Evolutionary conservation across 768 basidiomycete genomes (phyloP).

Genomic region (Galerina sulciceps): DNA sequence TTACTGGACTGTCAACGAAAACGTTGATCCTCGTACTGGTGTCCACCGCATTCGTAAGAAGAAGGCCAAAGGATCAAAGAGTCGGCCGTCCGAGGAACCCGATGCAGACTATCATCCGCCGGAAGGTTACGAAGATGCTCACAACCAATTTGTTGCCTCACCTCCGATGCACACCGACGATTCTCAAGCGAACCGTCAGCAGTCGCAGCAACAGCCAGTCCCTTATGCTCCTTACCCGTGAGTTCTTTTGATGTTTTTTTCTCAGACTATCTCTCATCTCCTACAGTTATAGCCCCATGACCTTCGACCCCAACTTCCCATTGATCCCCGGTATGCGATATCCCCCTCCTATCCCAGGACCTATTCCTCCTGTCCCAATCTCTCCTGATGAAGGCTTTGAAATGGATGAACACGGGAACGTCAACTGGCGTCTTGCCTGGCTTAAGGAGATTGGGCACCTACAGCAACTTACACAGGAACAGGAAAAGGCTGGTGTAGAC

Average conservation of each 20-base stretch:
- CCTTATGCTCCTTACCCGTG: slow-evolving; percentile 68
- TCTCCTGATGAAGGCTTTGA: slow-evolving; percentile 69
- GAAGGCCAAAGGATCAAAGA: slow-evolving; percentile 65
- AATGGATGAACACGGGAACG: slow-evolving; percentile 77
- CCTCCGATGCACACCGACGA: slow-evolving; percentile 65
- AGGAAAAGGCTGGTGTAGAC: slow-evolving; percentile 81
- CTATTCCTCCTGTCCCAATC: slow-evolving; percentile 66
- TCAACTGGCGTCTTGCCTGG: slow-evolving; percentile 82
- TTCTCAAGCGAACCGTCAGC: slow-evolving; percentile 60
- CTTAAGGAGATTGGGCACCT: slow-evolving; percentile 79
- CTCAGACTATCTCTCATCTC: background rate
- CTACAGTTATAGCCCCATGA: slow-evolving; percentile 31
- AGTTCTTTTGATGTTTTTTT: slow-evolving; percentile 31
- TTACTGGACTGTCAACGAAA: slow-evolving; percentile 92
- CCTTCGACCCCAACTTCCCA: slow-evolving; percentile 77
- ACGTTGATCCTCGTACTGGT: slow-evolving; percentile 86
- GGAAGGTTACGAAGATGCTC: slow-evolving; percentile 60
- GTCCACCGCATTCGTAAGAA: slow-evolving; percentile 90
- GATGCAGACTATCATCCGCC: slow-evolving; percentile 70
- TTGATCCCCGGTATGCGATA: slow-evolving; percentile 75
- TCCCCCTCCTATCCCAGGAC: slow-evolving; percentile 45
- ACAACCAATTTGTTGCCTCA: slow-evolving; percentile 57
- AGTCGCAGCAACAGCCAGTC: slow-evolving; percentile 36
- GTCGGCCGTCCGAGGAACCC: slow-evolving; percentile 56
- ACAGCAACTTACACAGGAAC: slow-evolving; percentile 77